A percentile compares a stretch with the other conserved stretches of the same genome.
phyloP scores from a whole-genome alignment of 2,329 filamentous ascomycete genomes.

The Beauveria caledonica region DNA sequence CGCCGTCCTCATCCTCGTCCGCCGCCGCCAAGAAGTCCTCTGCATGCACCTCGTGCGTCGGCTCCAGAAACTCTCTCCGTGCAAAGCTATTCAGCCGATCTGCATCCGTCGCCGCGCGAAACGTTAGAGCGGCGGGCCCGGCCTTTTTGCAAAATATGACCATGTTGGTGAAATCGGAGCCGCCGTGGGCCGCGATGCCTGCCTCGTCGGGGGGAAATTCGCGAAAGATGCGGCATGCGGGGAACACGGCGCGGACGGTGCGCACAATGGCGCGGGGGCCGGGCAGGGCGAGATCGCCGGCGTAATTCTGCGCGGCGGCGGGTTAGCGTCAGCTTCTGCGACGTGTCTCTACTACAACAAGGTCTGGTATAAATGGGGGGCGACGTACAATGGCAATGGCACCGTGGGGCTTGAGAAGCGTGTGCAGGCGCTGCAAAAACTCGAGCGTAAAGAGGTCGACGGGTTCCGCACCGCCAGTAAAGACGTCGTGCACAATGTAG shows the following conservation, averaged over 20 bases:
- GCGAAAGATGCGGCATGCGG: conserved; percentile 84
- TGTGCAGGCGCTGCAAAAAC: conserved; percentile 64
- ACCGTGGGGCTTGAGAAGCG: conserved; percentile 67
- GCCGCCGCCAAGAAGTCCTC: conserved; percentile 36
- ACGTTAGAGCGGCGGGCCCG: conserved; percentile 39
- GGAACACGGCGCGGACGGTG: conserved; percentile 76
- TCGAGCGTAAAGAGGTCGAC: conserved; percentile 78
- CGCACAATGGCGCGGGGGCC: conserved; percentile 70
- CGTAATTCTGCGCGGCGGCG: conserved; percentile 64
- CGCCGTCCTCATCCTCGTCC: conserved; percentile 24
- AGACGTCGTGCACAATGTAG: conserved; percentile 96
- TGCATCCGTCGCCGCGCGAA: conserved; percentile 53
- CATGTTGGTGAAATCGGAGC: conserved; percentile 83
- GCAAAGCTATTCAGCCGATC: conserved; percentile 70
- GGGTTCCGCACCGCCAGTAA: conserved; percentile 91
- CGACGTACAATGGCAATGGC: conserved; percentile 73
- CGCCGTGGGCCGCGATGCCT: conserved; percentile 21
- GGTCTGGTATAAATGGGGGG: no score
- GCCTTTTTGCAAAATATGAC: conserved; percentile 85
- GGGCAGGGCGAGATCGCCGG: conserved; percentile 73
- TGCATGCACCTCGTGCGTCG: conserved; percentile 59
- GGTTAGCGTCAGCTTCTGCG: conserved; percentile 14
- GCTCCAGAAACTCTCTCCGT: conserved; percentile 61
- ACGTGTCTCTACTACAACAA: no score
- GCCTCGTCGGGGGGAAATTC: conserved; percentile 50